Evolutionary conservation across 2,329 filamentous ascomycete genomes (phyloP).

Genomic region (Arthrobotrys sphaeroides): DNA sequence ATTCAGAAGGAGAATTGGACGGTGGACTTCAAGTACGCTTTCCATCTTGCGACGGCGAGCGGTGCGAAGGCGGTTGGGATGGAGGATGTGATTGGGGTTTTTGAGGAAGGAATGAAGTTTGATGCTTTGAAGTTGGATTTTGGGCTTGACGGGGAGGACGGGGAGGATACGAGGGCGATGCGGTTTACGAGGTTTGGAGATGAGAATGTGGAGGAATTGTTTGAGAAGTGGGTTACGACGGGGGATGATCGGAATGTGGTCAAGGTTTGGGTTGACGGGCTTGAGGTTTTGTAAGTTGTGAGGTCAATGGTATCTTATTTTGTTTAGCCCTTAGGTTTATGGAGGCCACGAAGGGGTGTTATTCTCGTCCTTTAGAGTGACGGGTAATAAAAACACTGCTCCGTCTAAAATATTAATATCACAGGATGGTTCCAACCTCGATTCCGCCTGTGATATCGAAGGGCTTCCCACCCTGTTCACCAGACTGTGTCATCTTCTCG

Average conservation of each 20-base stretch:
- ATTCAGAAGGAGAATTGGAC: conserved; percentile 38
- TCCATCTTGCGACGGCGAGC: conserved; percentile 56
- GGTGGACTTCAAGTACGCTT: conserved; percentile 56
- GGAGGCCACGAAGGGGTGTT: too few species aligned
- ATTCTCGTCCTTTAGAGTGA: too few species aligned
- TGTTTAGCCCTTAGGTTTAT: too few species aligned
- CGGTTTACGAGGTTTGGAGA: conserved; percentile 40
- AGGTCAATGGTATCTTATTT: too few species aligned
- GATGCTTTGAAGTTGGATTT: conserved; percentile 56
- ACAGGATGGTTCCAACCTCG: conserved; percentile 17
- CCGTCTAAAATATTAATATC: too few species aligned
- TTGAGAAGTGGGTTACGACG: conserved; percentile 54
- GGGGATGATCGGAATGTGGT: conserved; percentile 54
- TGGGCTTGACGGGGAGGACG: conserved; percentile 19
- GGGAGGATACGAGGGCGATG: conserved; percentile 21
- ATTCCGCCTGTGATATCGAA: conserved; percentile 52
- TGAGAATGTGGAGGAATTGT: conserved; percentile 43
- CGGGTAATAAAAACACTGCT: too few species aligned
- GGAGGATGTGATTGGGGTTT: conserved; percentile 53
- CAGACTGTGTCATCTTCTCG: conserved; percentile 60
- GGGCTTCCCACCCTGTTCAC: conserved; percentile 58
- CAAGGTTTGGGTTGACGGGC: conserved; percentile 56
- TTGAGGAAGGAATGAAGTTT: conserved; percentile 57
- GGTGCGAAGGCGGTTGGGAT: conserved; percentile 55
- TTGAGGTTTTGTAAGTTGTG: conserved; percentile 23